Conservation (phyloP, 1,284 basidiomycete species). For the Gymnopus androsaceus region DNA sequence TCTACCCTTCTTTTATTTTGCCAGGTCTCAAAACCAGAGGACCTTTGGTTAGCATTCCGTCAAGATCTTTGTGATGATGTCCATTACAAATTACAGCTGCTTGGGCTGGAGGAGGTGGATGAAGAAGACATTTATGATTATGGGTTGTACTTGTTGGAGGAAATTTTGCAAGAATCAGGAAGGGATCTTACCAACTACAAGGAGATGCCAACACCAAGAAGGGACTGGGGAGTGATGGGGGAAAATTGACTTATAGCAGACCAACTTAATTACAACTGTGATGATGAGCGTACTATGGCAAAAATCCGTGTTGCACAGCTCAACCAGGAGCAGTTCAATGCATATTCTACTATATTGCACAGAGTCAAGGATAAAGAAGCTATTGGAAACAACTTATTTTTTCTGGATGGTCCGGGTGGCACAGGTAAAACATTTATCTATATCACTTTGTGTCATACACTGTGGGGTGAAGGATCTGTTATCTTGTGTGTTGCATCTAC, state of each 20-base stretch:
- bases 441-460: slow-evolving; percentile 36
- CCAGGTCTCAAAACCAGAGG: slow-evolving; percentile 31
- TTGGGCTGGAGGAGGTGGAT: slow-evolving; percentile 18
- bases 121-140: slow-evolving; percentile 35
- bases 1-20: slow-evolving; percentile 40
- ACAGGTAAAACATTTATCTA: slow-evolving; percentile 52
- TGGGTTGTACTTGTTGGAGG: slow-evolving; percentile 33
- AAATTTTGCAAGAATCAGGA: slow-evolving; percentile 26
- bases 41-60: slow-evolving; percentile 39
- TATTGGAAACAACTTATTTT: slow-evolving; percentile 28
- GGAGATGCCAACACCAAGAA: slow-evolving; percentile 31
- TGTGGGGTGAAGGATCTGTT: slow-evolving; percentile 25
- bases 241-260: too few relatives aligned
- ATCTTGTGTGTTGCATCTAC: too few relatives aligned
- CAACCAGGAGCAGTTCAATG: slow-evolving; percentile 35
- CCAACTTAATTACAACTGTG: too few relatives aligned
- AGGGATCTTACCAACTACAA: slow-evolving; percentile 23
- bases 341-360: slow-evolving; percentile 38
- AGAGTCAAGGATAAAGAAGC: too few relatives aligned
- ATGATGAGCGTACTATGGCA: too few relatives aligned
- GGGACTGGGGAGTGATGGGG: too few relatives aligned
- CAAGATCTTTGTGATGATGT: slow-evolving; percentile 43
- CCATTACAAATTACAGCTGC: slow-evolving; percentile 19
- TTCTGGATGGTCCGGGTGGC: too few relatives aligned
- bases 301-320: too few relatives aligned